Evolutionary conservation across 805 yeast genomes (phyloP), one percentile per base, ranked within the genome.

Genomic region (Vanderwaltozyma verrucispora): DNA sequence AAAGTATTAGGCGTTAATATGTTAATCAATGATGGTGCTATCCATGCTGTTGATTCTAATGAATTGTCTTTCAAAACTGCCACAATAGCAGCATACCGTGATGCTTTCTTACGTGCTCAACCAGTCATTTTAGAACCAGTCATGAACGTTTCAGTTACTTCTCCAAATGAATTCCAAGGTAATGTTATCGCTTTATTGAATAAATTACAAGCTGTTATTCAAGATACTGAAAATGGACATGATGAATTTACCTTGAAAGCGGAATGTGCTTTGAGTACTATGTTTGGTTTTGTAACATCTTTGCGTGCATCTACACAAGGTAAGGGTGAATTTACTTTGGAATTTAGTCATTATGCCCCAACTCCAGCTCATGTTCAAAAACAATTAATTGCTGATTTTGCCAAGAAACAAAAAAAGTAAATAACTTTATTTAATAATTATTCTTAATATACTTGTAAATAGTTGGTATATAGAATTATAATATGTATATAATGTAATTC

Each of bases 231-330:
- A 55, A 85, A 88, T 57, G 89, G 87, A 21, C 77, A 81, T 40
- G 98, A 92, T 50, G 99, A 92, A 60, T 89, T 92, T 65, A 83
- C 94, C 10, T 77, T 92, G 44, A 74, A 76, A 39, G 94, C 96
- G 24, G 97, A 92, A 62, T 89, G 97, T 68, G 82, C 97, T n/a
- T 75, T 92, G 65, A 88, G 88, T 68, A 75, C 84, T 44, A 77
- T 92, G 86, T 92, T 92, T 62, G 98, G 98, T 28, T 85, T 92
- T 58, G 95, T 97, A 7, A 84, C 97, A 8, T 76, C 85, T 19
- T 71, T 92, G 57, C 81, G 99, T 71, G 97, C 98, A 16, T 77
- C 84, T 42, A 89, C 98, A 13, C 98, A 92, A 65, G 99, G 99
- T 65, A 92, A 92, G 62, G 98, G 99, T 54, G 97, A 94, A 66